Evolutionary conservation across 139 green algal genomes (phyloP), one percentile per base, ranked within the genome.

Genomic region (Spirogloea muscicola): DNA sequence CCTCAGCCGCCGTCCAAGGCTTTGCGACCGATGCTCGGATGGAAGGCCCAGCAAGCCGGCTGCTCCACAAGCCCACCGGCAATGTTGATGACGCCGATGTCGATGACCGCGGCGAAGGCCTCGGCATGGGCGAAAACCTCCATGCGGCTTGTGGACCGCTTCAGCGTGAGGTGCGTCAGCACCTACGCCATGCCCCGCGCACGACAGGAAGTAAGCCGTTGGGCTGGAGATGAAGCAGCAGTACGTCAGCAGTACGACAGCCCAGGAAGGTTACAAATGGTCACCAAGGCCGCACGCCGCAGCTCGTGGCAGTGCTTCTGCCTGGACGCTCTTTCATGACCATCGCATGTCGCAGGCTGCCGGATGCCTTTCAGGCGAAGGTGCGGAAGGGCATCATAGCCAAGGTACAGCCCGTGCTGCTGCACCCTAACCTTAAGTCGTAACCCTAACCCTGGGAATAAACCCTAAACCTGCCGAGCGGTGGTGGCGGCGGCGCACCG

Each of bases 121-220:
- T 91, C 87, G 41, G 87, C 85, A 25, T 91, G 80, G 6, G 72
- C 62, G 68, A 89, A 91, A 48, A 89, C 91, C n/a, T 87, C 74
- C 2, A 44, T 44, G 41, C 87, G 67, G 58, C 84, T 66, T 1
- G 59, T 72, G 1, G 81, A 51, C 9, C 87, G 86, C 73, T 87
- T 86, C 13, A 74, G 62, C 4, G 79, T 86, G 13, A 91, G 76
- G 46, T 86, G 70, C 58, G 74, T 83, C 27, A 91, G 58, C 10
- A 91, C 70, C 79, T 87, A 43, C 41, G 37, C 39, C 39, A 51
- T 51, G 43, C 10, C 10, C 10, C 10, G 13, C 10, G 43, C 10
- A 51, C 10, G 43, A 51, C 10, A 21, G 46, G 21, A 55, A 55
- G n/a, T 55, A 55, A 55, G 46, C 46, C 46, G n/a, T 55, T 21